These are phyloP conservation scores for Phytophthora tubulina DNA, from an alignment of 352 stramenopile genomes.

Conservation along the genomic window DNA sequence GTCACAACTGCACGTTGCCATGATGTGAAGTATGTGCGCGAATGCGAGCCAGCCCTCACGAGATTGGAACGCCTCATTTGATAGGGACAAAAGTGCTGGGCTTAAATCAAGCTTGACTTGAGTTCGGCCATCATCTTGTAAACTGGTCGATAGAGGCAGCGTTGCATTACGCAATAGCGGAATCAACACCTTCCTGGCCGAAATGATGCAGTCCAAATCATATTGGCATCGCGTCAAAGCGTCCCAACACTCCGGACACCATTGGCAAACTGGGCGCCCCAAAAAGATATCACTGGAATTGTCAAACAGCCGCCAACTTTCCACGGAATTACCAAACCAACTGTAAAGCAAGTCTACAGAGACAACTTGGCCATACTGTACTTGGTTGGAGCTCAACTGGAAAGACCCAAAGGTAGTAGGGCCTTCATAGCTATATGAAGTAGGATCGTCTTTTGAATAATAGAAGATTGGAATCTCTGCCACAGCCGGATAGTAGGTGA, in stretches of 20 bases:
- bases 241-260: conserved; percentile 30
- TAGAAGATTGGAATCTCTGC: conserved; percentile 15
- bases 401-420: conserved; percentile 11
- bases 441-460: neutral
- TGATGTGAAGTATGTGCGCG: conserved; percentile 15
- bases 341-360: conserved; percentile 16
- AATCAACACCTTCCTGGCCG: conserved; percentile 19
- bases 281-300: conserved; percentile 20
- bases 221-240: conserved; percentile 29
- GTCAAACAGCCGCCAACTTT: conserved; percentile 5
- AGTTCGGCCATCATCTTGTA: neutral
- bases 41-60: conserved; percentile 29
- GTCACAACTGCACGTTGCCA: conserved; percentile 17
- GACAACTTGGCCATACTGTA: conserved; percentile 19
- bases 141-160: conserved; percentile 9
- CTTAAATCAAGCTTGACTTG: conserved; percentile 18
- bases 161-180: conserved; percentile 23
- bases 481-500: conserved; percentile 16
- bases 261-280: conserved; percentile 14
- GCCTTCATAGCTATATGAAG: neutral
- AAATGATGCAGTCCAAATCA: conserved; percentile 29
- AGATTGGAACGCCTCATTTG: conserved; percentile 21
- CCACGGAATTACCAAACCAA: conserved; percentile 12
- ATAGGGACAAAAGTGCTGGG: conserved; percentile 19
- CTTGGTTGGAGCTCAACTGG: conserved; percentile 26